A percentile compares a stretch with the other conserved stretches of the same genome.
These are phyloP conservation scores for Neonectria magnoliae DNA, from an alignment of 2,329 filamentous ascomycete species.

Conservation along the genomic window DNA sequence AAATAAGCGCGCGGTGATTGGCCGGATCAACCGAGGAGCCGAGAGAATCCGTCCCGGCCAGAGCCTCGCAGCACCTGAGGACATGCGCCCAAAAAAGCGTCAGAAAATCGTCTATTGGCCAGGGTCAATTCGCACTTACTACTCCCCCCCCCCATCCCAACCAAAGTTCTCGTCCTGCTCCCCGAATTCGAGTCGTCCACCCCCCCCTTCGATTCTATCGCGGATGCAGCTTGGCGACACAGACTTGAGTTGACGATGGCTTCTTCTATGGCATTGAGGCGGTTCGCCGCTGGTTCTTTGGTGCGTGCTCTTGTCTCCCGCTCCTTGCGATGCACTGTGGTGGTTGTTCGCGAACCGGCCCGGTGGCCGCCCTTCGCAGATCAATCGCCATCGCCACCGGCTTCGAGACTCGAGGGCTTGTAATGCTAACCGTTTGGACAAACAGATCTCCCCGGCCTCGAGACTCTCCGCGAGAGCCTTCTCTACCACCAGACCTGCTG, in stretches of 20 bases:
- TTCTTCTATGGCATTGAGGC: conserved; percentile 73
- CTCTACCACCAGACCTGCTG: conserved; percentile 84
- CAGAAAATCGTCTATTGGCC: conserved; percentile 40
- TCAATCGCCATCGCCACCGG: conserved; percentile 24
- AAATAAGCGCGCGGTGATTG: conserved; percentile 48
- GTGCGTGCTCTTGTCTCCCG: conserved; percentile 54
- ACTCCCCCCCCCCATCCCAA: conserved; percentile 31
- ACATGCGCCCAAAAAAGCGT: conserved; percentile 38
- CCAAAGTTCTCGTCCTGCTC: conserved; percentile 41
- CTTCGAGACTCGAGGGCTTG: conserved; percentile 23
- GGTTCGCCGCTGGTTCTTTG: conserved; percentile 64
- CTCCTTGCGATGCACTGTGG: conserved; percentile 14
- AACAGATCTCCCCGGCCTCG: conserved; percentile 70
- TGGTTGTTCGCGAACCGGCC: conserved; percentile 12
- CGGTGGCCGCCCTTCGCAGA: conserved; percentile 13
- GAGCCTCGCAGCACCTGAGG: conserved; percentile 38
- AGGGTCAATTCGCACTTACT: conserved; percentile 21
- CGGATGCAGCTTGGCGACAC: conserved; percentile 47
- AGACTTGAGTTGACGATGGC: conserved; percentile 58
- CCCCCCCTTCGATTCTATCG: conserved; percentile 40
- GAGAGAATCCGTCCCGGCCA: conserved; percentile 42
- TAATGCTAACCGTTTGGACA: conserved; percentile 35
- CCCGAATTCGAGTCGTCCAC: conserved; percentile 20
- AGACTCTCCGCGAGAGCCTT: conserved; percentile 79
- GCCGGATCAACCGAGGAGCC: conserved; percentile 49